These are phyloP conservation scores for Nicotiana tomentosiformis DNA, from an alignment of 257 asterid species.

Conservation along the genomic window DNA sequence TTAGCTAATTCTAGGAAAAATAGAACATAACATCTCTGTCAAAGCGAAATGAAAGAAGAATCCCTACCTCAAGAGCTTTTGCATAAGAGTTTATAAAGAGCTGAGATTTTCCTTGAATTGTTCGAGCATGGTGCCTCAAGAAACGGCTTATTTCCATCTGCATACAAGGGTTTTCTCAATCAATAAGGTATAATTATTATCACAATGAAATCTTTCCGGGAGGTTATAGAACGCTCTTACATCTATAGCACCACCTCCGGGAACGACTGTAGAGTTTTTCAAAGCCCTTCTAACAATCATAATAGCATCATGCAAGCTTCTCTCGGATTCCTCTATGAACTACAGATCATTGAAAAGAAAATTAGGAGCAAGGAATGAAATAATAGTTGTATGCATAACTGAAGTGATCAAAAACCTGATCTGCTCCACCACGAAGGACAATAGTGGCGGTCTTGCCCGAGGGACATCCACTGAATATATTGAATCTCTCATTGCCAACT, in stretches of 20 bases:
- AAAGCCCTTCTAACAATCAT: slow-evolving; percentile 84
- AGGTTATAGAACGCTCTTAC: slow-evolving; percentile 35
- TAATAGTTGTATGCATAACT: neutral
- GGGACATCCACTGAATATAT: slow-evolving; percentile 91
- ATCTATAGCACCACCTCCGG: slow-evolving; percentile 96
- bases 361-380: slow-evolving; percentile 11
- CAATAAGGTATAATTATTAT: neutral
- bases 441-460: slow-evolving; percentile 83
- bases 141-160: slow-evolving; percentile 88
- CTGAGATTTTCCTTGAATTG: slow-evolving; percentile 79
- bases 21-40: neutral
- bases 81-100: slow-evolving; percentile 85
- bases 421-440: slow-evolving; percentile 97
- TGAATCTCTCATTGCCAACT: slow-evolving; percentile 95
- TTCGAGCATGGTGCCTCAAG: slow-evolving; percentile 84
- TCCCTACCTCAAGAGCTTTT: slow-evolving; percentile 78
- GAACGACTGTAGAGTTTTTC: slow-evolving; percentile 81
- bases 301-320: slow-evolving; percentile 71
- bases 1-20: neutral
- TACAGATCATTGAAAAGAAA: slow-evolving; percentile 20
- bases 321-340: slow-evolving; percentile 71
- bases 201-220: neutral
- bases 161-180: slow-evolving; percentile 10
- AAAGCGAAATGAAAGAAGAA: neutral
- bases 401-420: slow-evolving; percentile 50